Evolutionary conservation across 2,329 filamentous ascomycete genomes (phyloP), one percentile per base, ranked within the genome.

Genomic region (Dactylellina sp.): DNA sequence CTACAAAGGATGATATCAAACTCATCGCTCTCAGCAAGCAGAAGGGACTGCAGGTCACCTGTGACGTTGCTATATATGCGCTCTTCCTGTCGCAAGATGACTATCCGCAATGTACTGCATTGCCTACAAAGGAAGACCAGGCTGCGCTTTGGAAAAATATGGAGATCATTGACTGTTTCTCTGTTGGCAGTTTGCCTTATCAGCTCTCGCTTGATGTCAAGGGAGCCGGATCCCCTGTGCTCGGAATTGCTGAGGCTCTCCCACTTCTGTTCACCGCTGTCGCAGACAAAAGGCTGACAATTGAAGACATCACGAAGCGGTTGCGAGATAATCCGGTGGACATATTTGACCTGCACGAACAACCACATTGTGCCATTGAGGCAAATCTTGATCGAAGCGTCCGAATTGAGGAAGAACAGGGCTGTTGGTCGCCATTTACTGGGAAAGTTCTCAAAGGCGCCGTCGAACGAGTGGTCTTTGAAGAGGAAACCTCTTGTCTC

Each of bases 281-380:
- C 56, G 84, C 88, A 2, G 89, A 93, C 79, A 90, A 90, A 75
- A 89, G 85, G 78, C 81, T 93, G 78, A 91, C 89, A 2, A 82
- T 93, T 37, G 89, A 93, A 32, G 90, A 93, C 79, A 86, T 93
- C 80, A 89, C 87, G 79, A 80, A 82, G 63, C 87, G 89, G 44
- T 85, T 93, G 50, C 90, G 93, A 80, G 89, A 91, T 79, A 93
- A 92, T 80, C 91, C 91, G 1, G 91, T 90, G 83, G 86, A 87
- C 79, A 93, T 93, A 78, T 93, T 93, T 77, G 90, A 93, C 83
- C 86, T 93, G 56, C 91, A 93, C 76, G 91, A 93, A 77, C 91
- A 93, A 81, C 82, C 86, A n/a, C 88, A 88, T 70, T 89, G 89
- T 39, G 87, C 86, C 3, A 85, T 93, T 37, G 91, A 93, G 83